Evolutionary conservation across 192 early-diverging fungal genomes (phyloP).

Genomic region (Coemansia sp.): DNA sequence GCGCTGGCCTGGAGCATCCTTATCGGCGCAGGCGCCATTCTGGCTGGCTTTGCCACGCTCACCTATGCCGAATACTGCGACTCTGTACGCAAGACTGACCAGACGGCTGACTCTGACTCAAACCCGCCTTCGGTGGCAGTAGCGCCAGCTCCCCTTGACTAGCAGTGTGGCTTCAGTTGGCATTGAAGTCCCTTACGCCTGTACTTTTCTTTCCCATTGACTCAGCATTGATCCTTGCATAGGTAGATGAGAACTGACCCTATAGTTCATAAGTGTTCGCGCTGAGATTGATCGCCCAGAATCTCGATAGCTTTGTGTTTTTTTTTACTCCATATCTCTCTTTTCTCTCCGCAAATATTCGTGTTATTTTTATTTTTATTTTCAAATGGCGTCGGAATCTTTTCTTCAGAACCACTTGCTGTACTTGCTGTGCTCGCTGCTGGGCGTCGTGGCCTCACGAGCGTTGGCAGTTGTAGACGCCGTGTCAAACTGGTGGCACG

Average conservation of each 20-base stretch:
- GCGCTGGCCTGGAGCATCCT: slow-evolving; percentile 59
- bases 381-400: slow-evolving; percentile 17
- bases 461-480: slow-evolving; percentile 40
- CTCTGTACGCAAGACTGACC: slow-evolving; percentile 28
- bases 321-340: background rate
- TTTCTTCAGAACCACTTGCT: slow-evolving; percentile 57
- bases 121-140: background rate
- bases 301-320: background rate
- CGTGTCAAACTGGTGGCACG: slow-evolving; percentile 55
- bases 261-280: background rate
- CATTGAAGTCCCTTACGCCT: background rate
- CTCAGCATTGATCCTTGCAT: too few relatives aligned
- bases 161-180: background rate
- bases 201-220: background rate
- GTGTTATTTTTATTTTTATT: background rate
- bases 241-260: too few relatives aligned
- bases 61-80: slow-evolving; percentile 50
- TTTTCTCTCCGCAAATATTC: background rate
- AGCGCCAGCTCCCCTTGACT: background rate
- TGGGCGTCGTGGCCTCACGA: slow-evolving; percentile 36
- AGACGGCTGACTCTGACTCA: background rate
- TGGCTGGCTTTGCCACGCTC: slow-evolving; percentile 60
- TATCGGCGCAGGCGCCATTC: slow-evolving; percentile 58
- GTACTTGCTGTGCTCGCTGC: slow-evolving; percentile 45
- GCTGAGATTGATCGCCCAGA: background rate